Evolutionary conservation across 129 eudicot species (phyloP).

Genomic region (Daucus carota): DH1_v3.0 NC_030382.2:47439501-47440000

Average conservation of each 20-base stretch:
- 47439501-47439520: background rate
- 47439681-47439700: constrained; percentile 3
- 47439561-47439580: constrained; percentile 3
- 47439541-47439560: constrained; percentile 3
- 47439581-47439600: background rate
- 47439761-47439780: constrained; percentile 21
- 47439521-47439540: background rate
- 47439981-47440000: background rate
- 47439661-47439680: background rate
- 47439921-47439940: too few species aligned
- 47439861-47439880: background rate
- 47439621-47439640: background rate
- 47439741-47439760: background rate
- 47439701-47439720: constrained; percentile 18
- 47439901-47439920: background rate
- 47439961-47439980: background rate
- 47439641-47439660: background rate
- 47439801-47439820: constrained; percentile 21
- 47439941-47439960: too few species aligned
- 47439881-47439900: background rate
- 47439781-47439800: constrained; percentile 24
- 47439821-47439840: constrained; percentile 10
- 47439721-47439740: constrained; percentile 13
- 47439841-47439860: background rate
- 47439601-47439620: background rate